Evolutionary conservation across 2,329 filamentous ascomycete species (phyloP).

Genomic region (Calonectria crousiana): DNA sequence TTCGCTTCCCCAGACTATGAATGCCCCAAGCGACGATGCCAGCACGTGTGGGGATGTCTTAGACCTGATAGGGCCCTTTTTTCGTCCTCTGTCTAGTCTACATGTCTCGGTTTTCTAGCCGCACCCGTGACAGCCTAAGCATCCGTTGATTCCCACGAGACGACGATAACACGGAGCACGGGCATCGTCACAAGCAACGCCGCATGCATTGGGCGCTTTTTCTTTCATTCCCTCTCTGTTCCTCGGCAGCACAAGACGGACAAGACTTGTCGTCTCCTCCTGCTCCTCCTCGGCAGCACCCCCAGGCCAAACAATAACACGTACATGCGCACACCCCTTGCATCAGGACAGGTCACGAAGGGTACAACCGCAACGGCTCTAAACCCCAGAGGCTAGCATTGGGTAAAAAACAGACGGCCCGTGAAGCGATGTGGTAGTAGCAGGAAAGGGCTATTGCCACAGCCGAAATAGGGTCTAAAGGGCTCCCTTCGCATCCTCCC

Average conservation of each 20-base stretch:
- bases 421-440: not conserved
- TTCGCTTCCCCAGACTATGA: constrained; percentile 12
- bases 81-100: not conserved
- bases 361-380: not conserved
- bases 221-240: not conserved
- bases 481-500: not conserved
- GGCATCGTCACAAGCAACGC: not conserved
- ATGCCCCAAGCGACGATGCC: not conserved
- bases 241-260: not conserved
- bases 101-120: constrained; percentile 15
- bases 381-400: not conserved
- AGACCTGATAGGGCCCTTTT: constrained; percentile 20
- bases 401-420: not conserved
- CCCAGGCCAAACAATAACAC: not conserved
- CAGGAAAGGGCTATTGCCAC: not conserved
- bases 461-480: not conserved
- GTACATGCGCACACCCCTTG: not conserved
- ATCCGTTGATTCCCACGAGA: not conserved
- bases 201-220: not conserved
- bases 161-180: constrained; percentile 1
- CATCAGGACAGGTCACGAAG: not conserved
- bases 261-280: not conserved
- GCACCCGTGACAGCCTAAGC: not conserved
- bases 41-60: constrained; percentile 20
- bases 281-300: not conserved